These are phyloP conservation scores for Coffea eugenioides DNA, from an alignment of 257 asterid genomes.

Conservation along the genomic window DNA sequence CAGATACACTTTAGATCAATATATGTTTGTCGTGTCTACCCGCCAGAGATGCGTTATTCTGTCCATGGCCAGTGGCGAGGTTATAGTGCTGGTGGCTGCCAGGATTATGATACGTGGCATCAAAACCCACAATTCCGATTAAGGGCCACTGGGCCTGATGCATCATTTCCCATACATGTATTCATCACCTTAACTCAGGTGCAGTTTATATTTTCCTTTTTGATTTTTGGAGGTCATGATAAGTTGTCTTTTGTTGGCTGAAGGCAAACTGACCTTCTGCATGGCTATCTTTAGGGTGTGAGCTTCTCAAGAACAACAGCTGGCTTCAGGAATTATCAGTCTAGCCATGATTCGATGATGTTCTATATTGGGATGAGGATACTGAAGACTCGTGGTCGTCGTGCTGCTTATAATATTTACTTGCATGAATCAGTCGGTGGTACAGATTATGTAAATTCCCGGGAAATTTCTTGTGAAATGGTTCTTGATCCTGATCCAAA, in stretches of 20 bases:
- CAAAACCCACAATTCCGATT: conserved; percentile 95
- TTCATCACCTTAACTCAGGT: conserved; percentile 98
- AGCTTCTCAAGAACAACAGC: conserved; percentile 99
- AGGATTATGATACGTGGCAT: conserved; percentile 99
- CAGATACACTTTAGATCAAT: conserved; percentile 97
- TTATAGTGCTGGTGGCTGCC: conserved; percentile 98
- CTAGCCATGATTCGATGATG: conserved; percentile 95
- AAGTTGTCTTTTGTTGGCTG: conserved; percentile 1
- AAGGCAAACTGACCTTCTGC: conserved; percentile 14
- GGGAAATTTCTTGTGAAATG: conserved; percentile 99
- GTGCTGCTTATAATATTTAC: conserved; percentile 93
- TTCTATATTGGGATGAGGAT: conserved; percentile 98
- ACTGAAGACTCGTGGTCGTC: conserved; percentile 92
- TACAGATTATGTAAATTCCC: conserved; percentile 91
- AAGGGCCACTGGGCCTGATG: conserved; percentile 87
- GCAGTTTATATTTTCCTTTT: not conserved
- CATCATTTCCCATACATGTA: conserved; percentile 88
- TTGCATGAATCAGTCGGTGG: conserved; percentile 99
- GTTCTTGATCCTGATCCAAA: conserved; percentile 98
- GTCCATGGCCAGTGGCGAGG: conserved; percentile 98
- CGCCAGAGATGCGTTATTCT: conserved; percentile 95
- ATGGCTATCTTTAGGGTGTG: conserved; percentile 61
- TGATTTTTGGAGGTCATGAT: not conserved
- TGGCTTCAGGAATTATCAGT: conserved; percentile 91
- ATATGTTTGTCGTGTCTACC: conserved; percentile 97